Evolutionary conservation across 1,139 yeast species (phyloP), one percentile per base, ranked within the genome.

Genomic region (Yamadazyma atlantica): DNA sequence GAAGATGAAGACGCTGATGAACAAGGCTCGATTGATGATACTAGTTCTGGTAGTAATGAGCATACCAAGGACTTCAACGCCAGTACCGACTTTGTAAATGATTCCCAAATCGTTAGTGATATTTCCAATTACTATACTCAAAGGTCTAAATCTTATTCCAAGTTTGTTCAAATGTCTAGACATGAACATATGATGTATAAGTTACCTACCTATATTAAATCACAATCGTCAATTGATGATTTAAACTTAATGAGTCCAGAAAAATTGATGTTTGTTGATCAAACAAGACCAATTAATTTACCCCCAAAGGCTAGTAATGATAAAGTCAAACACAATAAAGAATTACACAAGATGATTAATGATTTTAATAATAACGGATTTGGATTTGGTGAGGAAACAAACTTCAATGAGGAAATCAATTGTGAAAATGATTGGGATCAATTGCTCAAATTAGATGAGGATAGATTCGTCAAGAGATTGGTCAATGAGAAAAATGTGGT

Each of bases 211-310:
- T 71, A 53, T 40, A 58, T 71, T 25, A 65, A 58, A 43, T 60
- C 71, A 2, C 76, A 70, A 45, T 57, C 67, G 8, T 67, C 73
- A n/a, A 48, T 65, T 32, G 75, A 70, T 33, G 75, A 69, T 40
- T 50, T 70, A 36, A 58, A 59, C 30, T 55, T 69, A 28, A 58
- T 70, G 4, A 68, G 74, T n/a, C 64, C 63, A 1, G 76, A 70
- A 44, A 70, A 70, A 38, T 54, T 70, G 35, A 60, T 53, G 33
- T 51, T 54, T 11, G 48, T 70, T 16, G 75, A 71, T 48, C 75
- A 69, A 48, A 60, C 73, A 3, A 58, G 77, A 38, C 77, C 77
- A 15, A 69, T 69, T 27, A 64, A 71, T 44, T 54, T 71, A 28
- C 77, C 77, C 14, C 77, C 77, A 0, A 71, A 71, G 43, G 49